These are phyloP conservation scores for Guillardia theta DNA, from an alignment of 78 protist species.

Conservation along the genomic window DNA sequence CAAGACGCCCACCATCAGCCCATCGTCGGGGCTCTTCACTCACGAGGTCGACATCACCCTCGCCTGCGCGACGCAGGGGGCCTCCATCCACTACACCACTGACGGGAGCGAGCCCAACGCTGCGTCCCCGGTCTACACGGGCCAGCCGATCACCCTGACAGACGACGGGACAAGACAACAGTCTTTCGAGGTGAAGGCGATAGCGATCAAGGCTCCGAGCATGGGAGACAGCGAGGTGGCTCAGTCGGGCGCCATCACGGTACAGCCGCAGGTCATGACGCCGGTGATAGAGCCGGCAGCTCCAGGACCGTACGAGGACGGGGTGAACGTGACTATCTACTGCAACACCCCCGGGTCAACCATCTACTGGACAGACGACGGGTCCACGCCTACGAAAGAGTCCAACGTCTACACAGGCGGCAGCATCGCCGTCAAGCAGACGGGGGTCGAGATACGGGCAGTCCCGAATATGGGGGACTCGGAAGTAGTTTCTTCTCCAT, in stretches of 20 bases:
- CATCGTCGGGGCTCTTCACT: background rate
- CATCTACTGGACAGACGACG: background rate
- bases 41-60: background rate
- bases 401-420: background rate
- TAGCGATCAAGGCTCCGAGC: background rate
- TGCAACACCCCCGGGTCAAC: background rate
- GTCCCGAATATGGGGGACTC: background rate
- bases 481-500: background rate
- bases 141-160: no score
- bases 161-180: no score
- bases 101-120: background rate
- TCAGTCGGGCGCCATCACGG: background rate
- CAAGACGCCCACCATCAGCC: background rate
- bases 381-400: background rate
- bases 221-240: constrained; percentile 26
- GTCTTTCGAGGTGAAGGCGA: background rate
- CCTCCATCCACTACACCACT: background rate
- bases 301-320: background rate
- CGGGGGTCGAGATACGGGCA: background rate
- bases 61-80: background rate
- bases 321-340: background rate
- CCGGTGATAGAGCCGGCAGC: no score
- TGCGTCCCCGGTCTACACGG: background rate
- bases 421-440: background rate
- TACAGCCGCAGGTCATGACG: constrained; percentile 15